A percentile compares a stretch with the other conserved stretches of the same genome.
These are phyloP conservation scores for Cenococcum geophilum DNA, from an alignment of 495 filamentous ascomycete genomes.

Conservation along the genomic window DNA sequence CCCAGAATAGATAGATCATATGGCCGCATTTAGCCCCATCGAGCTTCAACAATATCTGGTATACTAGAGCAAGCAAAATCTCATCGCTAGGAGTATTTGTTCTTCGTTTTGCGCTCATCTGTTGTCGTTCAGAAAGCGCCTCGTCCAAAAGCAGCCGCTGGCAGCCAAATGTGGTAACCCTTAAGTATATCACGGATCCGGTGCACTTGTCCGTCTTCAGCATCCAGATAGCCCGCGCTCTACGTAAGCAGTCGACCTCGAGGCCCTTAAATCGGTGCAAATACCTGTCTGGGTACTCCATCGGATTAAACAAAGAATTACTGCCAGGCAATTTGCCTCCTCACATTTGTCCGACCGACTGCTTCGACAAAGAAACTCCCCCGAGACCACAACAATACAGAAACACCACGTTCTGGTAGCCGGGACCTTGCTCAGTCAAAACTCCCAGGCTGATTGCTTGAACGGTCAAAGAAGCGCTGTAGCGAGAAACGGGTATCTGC, in stretches of 20 bases:
- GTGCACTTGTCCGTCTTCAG: constrained; percentile 34
- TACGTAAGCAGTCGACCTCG: constrained; percentile 31
- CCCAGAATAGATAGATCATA: constrained; percentile 4
- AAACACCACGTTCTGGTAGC: constrained; percentile 28
- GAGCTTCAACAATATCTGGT: constrained; percentile 12
- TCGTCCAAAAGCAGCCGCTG: constrained; percentile 26
- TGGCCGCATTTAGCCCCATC: constrained; percentile 28
- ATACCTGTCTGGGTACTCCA: constrained; percentile 28
- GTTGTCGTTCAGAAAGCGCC: constrained; percentile 1
- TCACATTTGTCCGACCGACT: constrained; percentile 11
- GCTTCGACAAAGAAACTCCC: constrained; percentile 28
- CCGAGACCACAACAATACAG: constrained; percentile 26
- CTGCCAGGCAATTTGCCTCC: constrained; percentile 26
- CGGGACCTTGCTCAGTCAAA: constrained; percentile 12
- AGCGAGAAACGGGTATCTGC: constrained; percentile 29
- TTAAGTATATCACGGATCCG: constrained; percentile 31
- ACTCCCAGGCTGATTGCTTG: constrained; percentile 19
- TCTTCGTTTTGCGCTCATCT: constrained; percentile 4
- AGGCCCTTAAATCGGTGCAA: constrained; percentile 30
- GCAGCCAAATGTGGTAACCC: constrained; percentile 24
- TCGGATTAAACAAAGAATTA: constrained; percentile 28
- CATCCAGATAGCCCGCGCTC: constrained; percentile 17
- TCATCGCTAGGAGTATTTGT: constrained; percentile 4
- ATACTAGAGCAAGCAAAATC: constrained; percentile 10
- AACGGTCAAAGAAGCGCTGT: constrained; percentile 5